A percentile compares a stretch with the other conserved stretches of the same genome.
phyloP scores from a whole-genome alignment of 176 grass and related monocot species.

The Oryza coarctata region DNA sequence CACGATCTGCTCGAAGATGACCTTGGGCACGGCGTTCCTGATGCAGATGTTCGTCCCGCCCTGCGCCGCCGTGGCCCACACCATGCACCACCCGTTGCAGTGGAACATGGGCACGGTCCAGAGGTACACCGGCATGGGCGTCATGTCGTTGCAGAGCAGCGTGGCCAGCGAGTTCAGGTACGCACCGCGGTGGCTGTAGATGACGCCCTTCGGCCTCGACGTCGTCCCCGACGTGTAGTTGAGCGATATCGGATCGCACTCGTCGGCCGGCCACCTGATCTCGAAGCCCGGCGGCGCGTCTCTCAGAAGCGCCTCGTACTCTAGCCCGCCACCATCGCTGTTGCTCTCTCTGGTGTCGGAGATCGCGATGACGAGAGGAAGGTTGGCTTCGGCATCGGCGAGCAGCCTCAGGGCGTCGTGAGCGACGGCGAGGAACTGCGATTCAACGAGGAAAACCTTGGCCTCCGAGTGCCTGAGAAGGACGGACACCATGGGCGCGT shows the following conservation, averaged over 20 bases:
- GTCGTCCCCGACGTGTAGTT: constrained; percentile 80
- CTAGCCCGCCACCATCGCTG: not conserved
- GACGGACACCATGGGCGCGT: constrained; percentile 47
- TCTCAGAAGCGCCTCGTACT: constrained; percentile 41
- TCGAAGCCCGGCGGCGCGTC: constrained; percentile 18
- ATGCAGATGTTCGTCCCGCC: constrained; percentile 62
- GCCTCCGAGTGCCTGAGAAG: constrained; percentile 49
- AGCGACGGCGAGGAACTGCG: constrained; percentile 29
- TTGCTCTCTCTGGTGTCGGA: not conserved
- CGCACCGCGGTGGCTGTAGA: constrained; percentile 70
- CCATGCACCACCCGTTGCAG: constrained; percentile 73
- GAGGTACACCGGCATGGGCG: constrained; percentile 49
- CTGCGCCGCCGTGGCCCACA: constrained; percentile 54
- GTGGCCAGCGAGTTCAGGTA: constrained; percentile 59
- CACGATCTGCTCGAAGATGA: constrained; percentile 52
- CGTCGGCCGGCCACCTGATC: constrained; percentile 62
- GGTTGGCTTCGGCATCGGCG: not conserved
- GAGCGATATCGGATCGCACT: constrained; percentile 54
- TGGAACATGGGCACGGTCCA: constrained; percentile 82
- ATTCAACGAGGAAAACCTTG: constrained; percentile 55
- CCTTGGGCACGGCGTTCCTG: constrained; percentile 16
- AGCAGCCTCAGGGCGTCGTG: constrained; percentile 32
- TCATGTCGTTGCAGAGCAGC: constrained; percentile 35
- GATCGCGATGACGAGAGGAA: constrained; percentile 44
- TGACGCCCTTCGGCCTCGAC: constrained; percentile 56